phyloP scores from a whole-genome alignment of 2,329 filamentous ascomycete species.

The Diplodia corticola region DNA sequence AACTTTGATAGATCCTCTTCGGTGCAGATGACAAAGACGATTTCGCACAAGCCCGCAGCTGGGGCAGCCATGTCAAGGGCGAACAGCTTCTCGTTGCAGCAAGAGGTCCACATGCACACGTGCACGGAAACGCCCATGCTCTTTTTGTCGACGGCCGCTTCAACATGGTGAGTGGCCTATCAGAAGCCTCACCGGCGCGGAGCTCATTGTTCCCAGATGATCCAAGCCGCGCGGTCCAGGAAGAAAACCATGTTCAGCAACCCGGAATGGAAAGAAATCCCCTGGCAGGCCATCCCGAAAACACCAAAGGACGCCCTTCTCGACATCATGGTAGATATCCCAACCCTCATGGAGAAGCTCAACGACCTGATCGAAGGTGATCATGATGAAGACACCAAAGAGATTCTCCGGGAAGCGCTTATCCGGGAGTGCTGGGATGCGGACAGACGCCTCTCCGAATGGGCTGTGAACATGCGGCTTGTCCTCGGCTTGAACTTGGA shows the following conservation, averaged over 20 bases:
- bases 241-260: constrained; percentile 35
- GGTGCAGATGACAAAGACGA: constrained; percentile 25
- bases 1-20: constrained; percentile 29
- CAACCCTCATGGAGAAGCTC: constrained; percentile 34
- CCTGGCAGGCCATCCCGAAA: constrained; percentile 36
- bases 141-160: constrained; percentile 31
- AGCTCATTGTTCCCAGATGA: constrained; percentile 23
- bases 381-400: background rate
- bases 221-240: constrained; percentile 38
- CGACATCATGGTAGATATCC: constrained; percentile 36
- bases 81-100: constrained; percentile 31
- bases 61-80: constrained; percentile 34
- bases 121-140: constrained; percentile 25
- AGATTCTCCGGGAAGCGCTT: background rate
- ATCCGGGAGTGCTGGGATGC: constrained; percentile 28
- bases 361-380: constrained; percentile 27
- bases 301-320: constrained; percentile 38
- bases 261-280: constrained; percentile 38
- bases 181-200: background rate
- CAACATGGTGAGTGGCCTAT: background rate
- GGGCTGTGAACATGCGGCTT: constrained; percentile 22
- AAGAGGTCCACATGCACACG: constrained; percentile 28
- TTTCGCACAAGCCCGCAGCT: constrained; percentile 30
- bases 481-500: constrained; percentile 26
- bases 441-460: constrained; percentile 29